Evolutionary conservation across 139 green algal species (phyloP).

Genomic region (Chlorella sp.): DNA sequence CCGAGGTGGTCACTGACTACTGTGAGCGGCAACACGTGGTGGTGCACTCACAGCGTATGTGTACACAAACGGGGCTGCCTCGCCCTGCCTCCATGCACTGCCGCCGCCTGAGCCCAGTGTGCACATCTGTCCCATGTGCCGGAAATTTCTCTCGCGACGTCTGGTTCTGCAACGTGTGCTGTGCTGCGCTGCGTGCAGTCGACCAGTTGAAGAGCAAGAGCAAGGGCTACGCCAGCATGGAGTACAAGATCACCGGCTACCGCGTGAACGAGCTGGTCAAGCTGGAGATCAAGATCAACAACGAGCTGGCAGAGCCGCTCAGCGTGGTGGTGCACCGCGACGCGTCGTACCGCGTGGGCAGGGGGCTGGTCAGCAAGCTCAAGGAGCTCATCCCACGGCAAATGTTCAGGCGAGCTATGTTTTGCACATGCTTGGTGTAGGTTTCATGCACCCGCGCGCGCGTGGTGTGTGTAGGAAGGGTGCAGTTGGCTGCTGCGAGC

Average conservation of each 20-base stretch:
- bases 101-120: too few species aligned
- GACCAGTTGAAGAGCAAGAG: constrained; percentile 79
- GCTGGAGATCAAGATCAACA: constrained; percentile 90
- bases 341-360: constrained; percentile 54
- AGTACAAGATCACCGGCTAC: constrained; percentile 83
- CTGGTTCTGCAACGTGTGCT: too few species aligned
- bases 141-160: too few species aligned
- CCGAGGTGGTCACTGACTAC: constrained; percentile 96
- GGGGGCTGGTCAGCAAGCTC: constrained; percentile 73
- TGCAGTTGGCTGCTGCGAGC: too few species aligned
- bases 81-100: too few species aligned
- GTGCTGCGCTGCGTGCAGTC: too few species aligned
- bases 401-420: constrained; percentile 82
- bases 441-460: too few species aligned
- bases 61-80: too few species aligned
- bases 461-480: too few species aligned
- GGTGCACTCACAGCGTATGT: too few species aligned
- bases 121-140: too few species aligned
- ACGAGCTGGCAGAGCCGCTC: constrained; percentile 77
- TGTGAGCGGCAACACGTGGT: constrained; percentile 95
- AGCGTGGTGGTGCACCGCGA: constrained; percentile 81
- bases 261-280: constrained; percentile 83
- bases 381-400: constrained; percentile 95
- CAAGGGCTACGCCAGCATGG: constrained; percentile 93
- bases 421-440: too few species aligned